Conservation (phyloP, 495 filamentous ascomycete genomes). For the Aspergillus asperescens region DNA sequence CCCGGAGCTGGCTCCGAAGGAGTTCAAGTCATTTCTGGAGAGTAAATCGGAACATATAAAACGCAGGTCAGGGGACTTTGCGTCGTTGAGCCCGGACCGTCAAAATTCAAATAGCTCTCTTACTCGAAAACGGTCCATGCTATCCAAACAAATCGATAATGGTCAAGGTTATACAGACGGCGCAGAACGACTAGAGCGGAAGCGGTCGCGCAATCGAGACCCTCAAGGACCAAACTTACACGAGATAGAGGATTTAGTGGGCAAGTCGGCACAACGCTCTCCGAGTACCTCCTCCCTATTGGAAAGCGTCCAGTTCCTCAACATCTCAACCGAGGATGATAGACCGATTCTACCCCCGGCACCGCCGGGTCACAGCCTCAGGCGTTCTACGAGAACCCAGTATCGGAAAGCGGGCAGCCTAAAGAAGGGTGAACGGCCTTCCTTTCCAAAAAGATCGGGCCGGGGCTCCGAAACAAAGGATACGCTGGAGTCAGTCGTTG, state of each 20-base stretch:
- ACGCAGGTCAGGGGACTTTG: slow-evolving; percentile 68
- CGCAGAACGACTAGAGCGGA: slow-evolving; percentile 74
- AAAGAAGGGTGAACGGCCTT: slow-evolving; percentile 67
- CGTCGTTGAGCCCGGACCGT: slow-evolving; percentile 56
- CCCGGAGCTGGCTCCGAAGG: slow-evolving; percentile 89
- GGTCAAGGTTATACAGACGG: slow-evolving; percentile 77
- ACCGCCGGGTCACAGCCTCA: slow-evolving; percentile 70
- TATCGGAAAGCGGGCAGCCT: slow-evolving; percentile 82
- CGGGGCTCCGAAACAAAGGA: slow-evolving; percentile 58
- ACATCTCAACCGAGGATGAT: slow-evolving; percentile 61
- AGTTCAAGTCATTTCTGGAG: slow-evolving; percentile 95
- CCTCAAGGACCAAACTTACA: slow-evolving; percentile 57
- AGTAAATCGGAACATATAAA: slow-evolving; percentile 86
- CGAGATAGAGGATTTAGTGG: slow-evolving; percentile 72
- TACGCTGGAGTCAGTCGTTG: slow-evolving; percentile 36
- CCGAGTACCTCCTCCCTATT: slow-evolving; percentile 27
- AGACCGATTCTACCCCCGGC: slow-evolving; percentile 76
- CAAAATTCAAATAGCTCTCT: slow-evolving; percentile 58
- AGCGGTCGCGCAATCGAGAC: slow-evolving; percentile 59
- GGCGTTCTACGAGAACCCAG: slow-evolving; percentile 85
- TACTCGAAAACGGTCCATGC: slow-evolving; percentile 88
- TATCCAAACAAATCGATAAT: slow-evolving; percentile 85
- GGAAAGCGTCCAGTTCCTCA: slow-evolving; percentile 38
- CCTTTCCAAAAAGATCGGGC: slow-evolving; percentile 69
- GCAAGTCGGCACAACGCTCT: slow-evolving; percentile 62